phyloP scores from a whole-genome alignment of 371 early-diverging fungal genomes.

The Fennellomyces sp. region DNA sequence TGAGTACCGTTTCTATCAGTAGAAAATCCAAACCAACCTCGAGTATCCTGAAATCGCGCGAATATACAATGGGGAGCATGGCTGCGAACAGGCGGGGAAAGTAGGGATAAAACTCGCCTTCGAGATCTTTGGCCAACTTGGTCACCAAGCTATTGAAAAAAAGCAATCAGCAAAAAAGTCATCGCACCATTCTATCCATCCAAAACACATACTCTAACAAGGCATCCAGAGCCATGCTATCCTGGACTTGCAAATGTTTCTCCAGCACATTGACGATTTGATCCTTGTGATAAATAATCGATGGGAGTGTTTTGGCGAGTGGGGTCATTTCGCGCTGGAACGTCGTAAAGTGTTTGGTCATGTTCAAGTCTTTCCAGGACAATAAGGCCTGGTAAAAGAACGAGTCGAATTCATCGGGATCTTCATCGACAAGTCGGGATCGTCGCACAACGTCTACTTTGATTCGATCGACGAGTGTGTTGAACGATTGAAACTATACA shows the following conservation, averaged over 20 bases:
- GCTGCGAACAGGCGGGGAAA: conserved; percentile 65
- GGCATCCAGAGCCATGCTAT: conserved; percentile 74
- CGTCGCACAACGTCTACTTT: conserved; percentile 75
- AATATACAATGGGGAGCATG: conserved; percentile 68
- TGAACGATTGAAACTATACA: conserved; percentile 80
- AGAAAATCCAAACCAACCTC: conserved; percentile 59
- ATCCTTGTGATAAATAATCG: conserved; percentile 89
- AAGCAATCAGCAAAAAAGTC: not conserved
- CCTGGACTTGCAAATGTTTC: conserved; percentile 61
- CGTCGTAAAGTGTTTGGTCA: conserved; percentile 77
- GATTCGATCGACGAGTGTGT: conserved; percentile 74
- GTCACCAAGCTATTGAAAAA: conserved; percentile 65
- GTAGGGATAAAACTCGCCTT: conserved; percentile 87
- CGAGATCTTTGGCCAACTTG: conserved; percentile 87
- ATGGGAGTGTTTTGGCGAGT: conserved; percentile 76
- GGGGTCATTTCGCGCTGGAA: conserved; percentile 69
- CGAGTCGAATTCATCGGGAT: conserved; percentile 71
- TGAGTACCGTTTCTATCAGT: too few species aligned
- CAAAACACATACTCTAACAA: conserved; percentile 65
- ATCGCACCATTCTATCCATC: not conserved
- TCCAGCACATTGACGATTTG: conserved; percentile 71
- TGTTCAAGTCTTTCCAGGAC: conserved; percentile 86
- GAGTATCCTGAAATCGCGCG: conserved; percentile 70
- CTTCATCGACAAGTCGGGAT: conserved; percentile 55
- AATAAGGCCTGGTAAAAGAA: conserved; percentile 82